Percentiles rank a stretch among this genome's conserved stretches.
phyloP scores from a whole-genome alignment of 768 basidiomycete species.

The Amanita thiersii region DNA sequence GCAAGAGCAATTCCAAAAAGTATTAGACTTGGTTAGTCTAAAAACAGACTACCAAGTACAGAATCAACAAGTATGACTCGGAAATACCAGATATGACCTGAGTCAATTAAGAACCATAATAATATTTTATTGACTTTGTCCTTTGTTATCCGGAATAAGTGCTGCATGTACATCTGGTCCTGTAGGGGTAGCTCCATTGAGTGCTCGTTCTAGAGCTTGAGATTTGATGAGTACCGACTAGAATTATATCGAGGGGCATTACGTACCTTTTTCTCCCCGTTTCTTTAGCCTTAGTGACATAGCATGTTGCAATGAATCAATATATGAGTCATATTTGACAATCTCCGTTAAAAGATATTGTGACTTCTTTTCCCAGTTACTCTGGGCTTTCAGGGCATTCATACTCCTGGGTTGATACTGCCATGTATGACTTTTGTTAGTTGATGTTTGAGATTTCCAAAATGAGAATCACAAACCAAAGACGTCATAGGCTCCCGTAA shows the following conservation, averaged over 20 bases:
- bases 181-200: slow-evolving; percentile 26
- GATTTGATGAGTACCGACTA: slow-evolving; percentile 5
- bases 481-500: slow-evolving; percentile 75
- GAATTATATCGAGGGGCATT: neutral
- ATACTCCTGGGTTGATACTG: slow-evolving; percentile 77
- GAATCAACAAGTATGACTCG: too few species aligned
- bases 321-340: slow-evolving; percentile 93
- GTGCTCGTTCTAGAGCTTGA: slow-evolving; percentile 25
- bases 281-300: slow-evolving; percentile 83
- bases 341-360: slow-evolving; percentile 86
- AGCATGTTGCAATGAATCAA: slow-evolving; percentile 78
- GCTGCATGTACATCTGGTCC: too few species aligned
- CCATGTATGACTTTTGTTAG: slow-evolving; percentile 11
- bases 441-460: neutral
- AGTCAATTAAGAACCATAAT: too few species aligned
- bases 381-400: slow-evolving; percentile 67
- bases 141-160: too few species aligned
- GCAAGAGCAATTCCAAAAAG: too few species aligned
- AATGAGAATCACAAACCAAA: slow-evolving; percentile 40
- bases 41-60: too few species aligned
- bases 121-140: too few species aligned
- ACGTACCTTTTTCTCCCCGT: slow-evolving; percentile 73
- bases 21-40: too few species aligned
- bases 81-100: too few species aligned
- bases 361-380: slow-evolving; percentile 92